Evolutionary conservation across 1,139 yeast species (phyloP).

Genomic region (Debaryomycetaceae sp.): DNA sequence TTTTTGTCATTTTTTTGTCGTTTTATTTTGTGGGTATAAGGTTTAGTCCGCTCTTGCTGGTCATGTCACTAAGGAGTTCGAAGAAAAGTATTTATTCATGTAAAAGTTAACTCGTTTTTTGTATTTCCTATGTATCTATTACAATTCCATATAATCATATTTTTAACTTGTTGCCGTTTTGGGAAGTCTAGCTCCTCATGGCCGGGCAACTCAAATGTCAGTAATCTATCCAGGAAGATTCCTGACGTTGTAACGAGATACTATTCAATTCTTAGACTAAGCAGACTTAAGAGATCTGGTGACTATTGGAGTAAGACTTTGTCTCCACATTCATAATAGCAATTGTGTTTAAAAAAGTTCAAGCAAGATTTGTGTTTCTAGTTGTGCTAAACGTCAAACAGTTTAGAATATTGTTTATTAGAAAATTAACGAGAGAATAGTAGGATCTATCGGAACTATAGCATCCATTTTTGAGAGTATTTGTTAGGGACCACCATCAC

Average conservation of each 20-base stretch:
- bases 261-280: neutral
- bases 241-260: neutral
- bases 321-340: too few species aligned
- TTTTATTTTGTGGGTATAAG: neutral
- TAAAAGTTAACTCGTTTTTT: neutral
- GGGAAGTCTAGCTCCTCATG: slow-evolving; percentile 4
- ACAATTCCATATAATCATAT: neutral
- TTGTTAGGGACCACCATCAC: neutral
- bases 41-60: neutral
- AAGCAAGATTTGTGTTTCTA: too few species aligned
- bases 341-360: too few species aligned
- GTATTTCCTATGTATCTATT: slow-evolving; percentile 1
- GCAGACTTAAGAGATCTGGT: neutral
- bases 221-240: neutral
- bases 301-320: neutral
- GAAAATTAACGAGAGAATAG: neutral
- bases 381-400: neutral
- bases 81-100: neutral
- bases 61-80: neutral
- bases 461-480: neutral
- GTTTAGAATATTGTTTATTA: neutral
- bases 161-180: slow-evolving; percentile 4
- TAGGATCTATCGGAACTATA: neutral
- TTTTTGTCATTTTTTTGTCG: neutral
- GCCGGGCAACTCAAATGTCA: neutral